These are phyloP conservation scores for Crithidia acanthocephali DNA, from an alignment of 208 protist species.

Conservation along the genomic window DNA sequence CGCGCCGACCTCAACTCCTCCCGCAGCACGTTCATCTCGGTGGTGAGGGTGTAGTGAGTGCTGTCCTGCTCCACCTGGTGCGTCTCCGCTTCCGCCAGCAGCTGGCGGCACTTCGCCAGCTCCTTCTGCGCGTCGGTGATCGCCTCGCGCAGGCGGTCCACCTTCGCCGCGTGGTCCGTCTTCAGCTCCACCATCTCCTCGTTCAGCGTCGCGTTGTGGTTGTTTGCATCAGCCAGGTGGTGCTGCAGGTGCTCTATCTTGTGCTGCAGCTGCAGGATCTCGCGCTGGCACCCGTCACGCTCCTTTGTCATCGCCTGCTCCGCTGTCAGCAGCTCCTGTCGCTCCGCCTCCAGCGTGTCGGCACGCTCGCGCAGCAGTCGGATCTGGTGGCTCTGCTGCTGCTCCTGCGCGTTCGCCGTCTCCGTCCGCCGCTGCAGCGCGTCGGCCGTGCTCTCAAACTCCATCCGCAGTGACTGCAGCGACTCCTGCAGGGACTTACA, in stretches of 20 bases:
- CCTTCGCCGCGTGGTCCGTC: conserved; percentile 39
- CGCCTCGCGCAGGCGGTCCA: conserved; percentile 46
- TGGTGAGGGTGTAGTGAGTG: conserved; percentile 33
- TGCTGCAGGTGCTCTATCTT: conserved; percentile 45
- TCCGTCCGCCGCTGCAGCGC: conserved; percentile 44
- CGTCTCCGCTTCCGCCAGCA: conserved; percentile 54
- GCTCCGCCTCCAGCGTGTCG: conserved; percentile 39
- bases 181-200: conserved; percentile 53
- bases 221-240: conserved; percentile 48
- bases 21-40: conserved; percentile 26
- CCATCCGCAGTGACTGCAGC: conserved; percentile 42
- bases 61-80: conserved; percentile 41
- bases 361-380: conserved; percentile 40
- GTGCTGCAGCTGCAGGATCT: conserved; percentile 40
- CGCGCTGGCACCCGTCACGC: conserved; percentile 37
- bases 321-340: conserved; percentile 35
- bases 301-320: conserved; percentile 34
- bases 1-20: conserved; percentile 36
- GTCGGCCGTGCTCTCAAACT: conserved; percentile 40
- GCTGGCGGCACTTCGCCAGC: conserved; percentile 45
- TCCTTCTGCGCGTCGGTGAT: conserved; percentile 60
- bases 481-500: conserved; percentile 51
- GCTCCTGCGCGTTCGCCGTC: conserved; percentile 32
- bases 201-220: conserved; percentile 60
- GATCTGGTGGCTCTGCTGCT: conserved; percentile 36